phyloP scores from a whole-genome alignment of 331 rosid species.

The Rhamnella rubrinervis region DNA sequence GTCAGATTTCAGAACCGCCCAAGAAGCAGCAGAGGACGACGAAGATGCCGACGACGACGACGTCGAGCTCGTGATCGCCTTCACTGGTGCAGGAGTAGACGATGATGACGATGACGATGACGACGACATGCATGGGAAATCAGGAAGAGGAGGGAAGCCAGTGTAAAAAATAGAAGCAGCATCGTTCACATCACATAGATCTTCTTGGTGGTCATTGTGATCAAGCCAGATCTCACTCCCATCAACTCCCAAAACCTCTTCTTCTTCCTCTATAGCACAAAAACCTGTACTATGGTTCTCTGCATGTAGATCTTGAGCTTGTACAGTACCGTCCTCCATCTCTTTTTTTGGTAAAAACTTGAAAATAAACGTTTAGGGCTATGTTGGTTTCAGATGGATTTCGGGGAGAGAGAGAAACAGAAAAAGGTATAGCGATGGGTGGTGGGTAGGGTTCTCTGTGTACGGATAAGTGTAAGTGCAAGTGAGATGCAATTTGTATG shows the following conservation, averaged over 20 bases:
- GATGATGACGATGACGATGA: conserved; percentile 65
- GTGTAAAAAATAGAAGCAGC: conserved; percentile 60
- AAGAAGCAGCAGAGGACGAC: conserved; percentile 65
- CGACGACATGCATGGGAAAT: conserved; percentile 95
- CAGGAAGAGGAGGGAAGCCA: conserved; percentile 78
- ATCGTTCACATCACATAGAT: conserved; percentile 47
- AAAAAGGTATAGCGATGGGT: not conserved
- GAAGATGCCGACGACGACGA: conserved; percentile 56
- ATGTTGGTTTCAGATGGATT: conserved; percentile 24
- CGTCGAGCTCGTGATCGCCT: conserved; percentile 36
- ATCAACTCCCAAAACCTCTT: conserved; percentile 26
- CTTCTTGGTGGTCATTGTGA: conserved; percentile 31
- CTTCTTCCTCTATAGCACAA: conserved; percentile 26
- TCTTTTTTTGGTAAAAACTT: not conserved
- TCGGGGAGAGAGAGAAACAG: conserved; percentile 39
- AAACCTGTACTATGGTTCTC: conserved; percentile 12
- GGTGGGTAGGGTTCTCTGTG: conserved; percentile 18
- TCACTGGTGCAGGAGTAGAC: conserved; percentile 47
- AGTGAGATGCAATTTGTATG: conserved; percentile 30
- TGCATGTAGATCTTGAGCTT: conserved; percentile 51
- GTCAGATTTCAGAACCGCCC: conserved; percentile 67
- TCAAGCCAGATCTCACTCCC: conserved; percentile 67
- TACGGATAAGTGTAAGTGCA: conserved; percentile 52
- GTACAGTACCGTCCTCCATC: conserved; percentile 22
- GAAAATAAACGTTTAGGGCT: conserved; percentile 17